These are phyloP conservation scores for Paraphoma chrysanthemicola DNA, from an alignment of 2,329 filamentous ascomycete genomes.

Conservation along the genomic window DNA sequence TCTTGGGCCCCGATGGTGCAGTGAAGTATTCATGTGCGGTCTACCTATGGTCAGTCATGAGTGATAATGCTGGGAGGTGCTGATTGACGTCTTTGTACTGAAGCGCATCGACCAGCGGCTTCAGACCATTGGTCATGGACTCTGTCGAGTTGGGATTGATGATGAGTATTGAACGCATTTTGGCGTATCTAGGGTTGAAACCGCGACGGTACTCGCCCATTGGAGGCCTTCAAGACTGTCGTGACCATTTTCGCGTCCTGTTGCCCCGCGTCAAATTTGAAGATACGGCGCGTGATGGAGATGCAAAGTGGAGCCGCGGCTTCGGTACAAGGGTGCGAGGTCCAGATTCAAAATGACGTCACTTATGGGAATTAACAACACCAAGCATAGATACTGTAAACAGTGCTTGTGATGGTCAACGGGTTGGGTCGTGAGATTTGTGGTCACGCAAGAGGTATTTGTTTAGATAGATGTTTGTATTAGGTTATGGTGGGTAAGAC, in stretches of 20 bases:
- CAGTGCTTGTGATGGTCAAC: neutral
- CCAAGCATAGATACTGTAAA: neutral
- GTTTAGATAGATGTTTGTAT: conserved; percentile 5
- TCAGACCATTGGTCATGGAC: conserved; percentile 74
- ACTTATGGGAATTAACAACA: neutral
- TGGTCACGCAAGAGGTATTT: neutral
- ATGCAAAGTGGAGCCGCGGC: conserved; percentile 12
- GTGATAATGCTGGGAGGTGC: conserved; percentile 28
- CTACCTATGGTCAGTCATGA: conserved; percentile 51
- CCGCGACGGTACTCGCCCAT: conserved; percentile 37
- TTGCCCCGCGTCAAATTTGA: conserved; percentile 22
- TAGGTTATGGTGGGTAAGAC: conserved; percentile 15
- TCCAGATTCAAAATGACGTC: conserved; percentile 11
- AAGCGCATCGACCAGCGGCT: conserved; percentile 55
- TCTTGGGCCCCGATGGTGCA: conserved; percentile 69
- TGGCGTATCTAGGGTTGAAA: conserved; percentile 28
- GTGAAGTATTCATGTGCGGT: conserved; percentile 69
- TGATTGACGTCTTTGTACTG: conserved; percentile 52
- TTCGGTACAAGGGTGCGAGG: too few species aligned
- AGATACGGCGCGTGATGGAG: conserved; percentile 15
- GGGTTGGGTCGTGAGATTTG: neutral
- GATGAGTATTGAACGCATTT: conserved; percentile 65
- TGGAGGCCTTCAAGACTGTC: conserved; percentile 3
- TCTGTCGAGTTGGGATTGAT: conserved; percentile 81
- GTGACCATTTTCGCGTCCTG: neutral